Base-by-base conservation (phyloP, 208 protist genomes). In the Wallacemonas sp. region DNA sequence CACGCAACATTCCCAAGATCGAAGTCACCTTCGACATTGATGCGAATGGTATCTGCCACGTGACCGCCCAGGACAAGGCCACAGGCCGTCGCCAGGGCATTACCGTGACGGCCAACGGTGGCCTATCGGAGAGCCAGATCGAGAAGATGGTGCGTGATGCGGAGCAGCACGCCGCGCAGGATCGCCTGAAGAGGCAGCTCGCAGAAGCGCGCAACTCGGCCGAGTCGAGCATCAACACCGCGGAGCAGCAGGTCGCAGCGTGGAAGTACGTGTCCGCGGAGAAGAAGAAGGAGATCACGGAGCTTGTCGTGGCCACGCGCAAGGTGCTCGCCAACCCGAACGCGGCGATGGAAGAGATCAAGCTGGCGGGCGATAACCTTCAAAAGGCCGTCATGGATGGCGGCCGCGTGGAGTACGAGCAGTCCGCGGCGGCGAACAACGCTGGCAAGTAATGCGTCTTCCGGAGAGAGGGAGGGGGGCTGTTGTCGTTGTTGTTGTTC, bases 21-120 rank as follows among this genome's bases (percentile, higher is more conserved):
- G 97, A 99, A 79, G 98, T 99, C 59, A 98, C 90, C 22, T 99
- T 99, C 80, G 97, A 99, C 78, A 98, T 99, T 70, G 98, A 99
- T 81, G 96, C 96, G 24, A 99, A 98, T 78, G 97, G 97, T 51
- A 99, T 99, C 81, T 90, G 99, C 47, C 97, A 98, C 72, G 99
- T 99, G 8, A 88, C 87, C 14, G 98, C 98, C 0, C 61, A 93
- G 77, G 98, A 99, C 84, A 99, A 99, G 84, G 91, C 94, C 8
- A 98, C 97, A 0, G 96, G 97, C 45, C 96, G 96, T 27, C 83
- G 60, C 26, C 91, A 99, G 75, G 82, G 88, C 59, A 99, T 99
- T 73, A 96, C 88, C 4, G 99, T 99, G 60, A 82, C 90, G 0
- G 83, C 84, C 1, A 82, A 76, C 62, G 88, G 88, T 53, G 89